phyloP scores from a whole-genome alignment of 352 stramenopile species.

The Globisporangium heterothallicum region DNA sequence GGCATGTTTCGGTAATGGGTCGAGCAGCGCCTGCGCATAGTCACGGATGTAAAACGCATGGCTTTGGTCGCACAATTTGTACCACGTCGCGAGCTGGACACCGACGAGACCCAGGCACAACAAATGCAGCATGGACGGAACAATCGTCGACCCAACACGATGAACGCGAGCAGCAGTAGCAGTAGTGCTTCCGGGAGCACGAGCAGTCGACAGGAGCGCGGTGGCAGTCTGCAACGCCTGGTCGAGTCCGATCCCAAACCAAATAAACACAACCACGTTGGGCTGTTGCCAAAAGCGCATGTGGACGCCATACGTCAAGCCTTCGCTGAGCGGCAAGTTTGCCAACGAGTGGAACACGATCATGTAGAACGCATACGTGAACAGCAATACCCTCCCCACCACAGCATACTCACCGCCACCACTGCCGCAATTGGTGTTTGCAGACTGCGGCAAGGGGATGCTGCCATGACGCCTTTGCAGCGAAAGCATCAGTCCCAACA shows the following conservation, averaged over 20 bases:
- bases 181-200: not conserved
- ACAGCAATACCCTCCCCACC: conserved; percentile 30
- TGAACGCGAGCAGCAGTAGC: not conserved
- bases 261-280: conserved; percentile 89
- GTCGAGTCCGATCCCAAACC: conserved; percentile 60
- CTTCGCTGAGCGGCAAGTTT: conserved; percentile 91
- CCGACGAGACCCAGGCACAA: conserved; percentile 20
- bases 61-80: conserved; percentile 44
- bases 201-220: not conserved
- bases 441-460: not conserved
- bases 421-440: not conserved
- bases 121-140: not conserved
- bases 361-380: conserved; percentile 87
- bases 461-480: conserved; percentile 3
- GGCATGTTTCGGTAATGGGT: conserved; percentile 70
- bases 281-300: conserved; percentile 94
- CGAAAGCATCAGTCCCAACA: conserved; percentile 25
- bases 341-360: conserved; percentile 92
- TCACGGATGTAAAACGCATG: conserved; percentile 66
- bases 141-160: no score
- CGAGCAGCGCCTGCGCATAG: conserved; percentile 84
- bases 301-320: conserved; percentile 92
- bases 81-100: conserved; percentile 33
- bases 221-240: conserved; percentile 14
- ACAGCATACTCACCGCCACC: not conserved